Percentiles rank a stretch among this genome's conserved stretches.
Conservation (phyloP, 2,329 filamentous ascomycete genomes). For the Aspergillus awamori region DNA sequence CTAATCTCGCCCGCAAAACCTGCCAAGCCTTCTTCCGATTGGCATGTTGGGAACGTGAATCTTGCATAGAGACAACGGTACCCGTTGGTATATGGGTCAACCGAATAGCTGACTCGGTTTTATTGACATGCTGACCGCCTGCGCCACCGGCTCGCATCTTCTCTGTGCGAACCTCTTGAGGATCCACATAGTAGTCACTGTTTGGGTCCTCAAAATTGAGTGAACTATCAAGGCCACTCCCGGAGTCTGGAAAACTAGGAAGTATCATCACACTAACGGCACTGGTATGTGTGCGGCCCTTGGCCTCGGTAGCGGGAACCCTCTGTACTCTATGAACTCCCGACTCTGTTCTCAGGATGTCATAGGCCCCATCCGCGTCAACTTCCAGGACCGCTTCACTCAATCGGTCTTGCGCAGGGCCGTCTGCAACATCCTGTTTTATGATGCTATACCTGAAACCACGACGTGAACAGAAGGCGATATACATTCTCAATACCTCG, state of each 20-base stretch:
- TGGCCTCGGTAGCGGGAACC: constrained; percentile 86
- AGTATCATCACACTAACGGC: constrained; percentile 91
- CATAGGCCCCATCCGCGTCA: constrained; percentile 75
- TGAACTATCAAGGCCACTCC: constrained; percentile 54
- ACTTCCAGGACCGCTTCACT: constrained; percentile 89
- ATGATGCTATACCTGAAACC: constrained; percentile 69
- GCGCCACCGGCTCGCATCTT: constrained; percentile 91
- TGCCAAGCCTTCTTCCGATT: constrained; percentile 89
- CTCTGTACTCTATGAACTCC: constrained; percentile 95
- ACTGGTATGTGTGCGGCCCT: constrained; percentile 89
- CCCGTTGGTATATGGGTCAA: constrained; percentile 88
- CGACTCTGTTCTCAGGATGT: constrained; percentile 78
- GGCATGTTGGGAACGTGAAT: constrained; percentile 83
- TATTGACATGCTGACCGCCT: constrained; percentile 97
- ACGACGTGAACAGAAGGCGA: constrained; percentile 70
- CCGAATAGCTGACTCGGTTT: constrained; percentile 92
- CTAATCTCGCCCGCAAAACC: constrained; percentile 77
- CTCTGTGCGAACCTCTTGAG: constrained; percentile 78
- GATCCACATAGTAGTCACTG: constrained; percentile 88
- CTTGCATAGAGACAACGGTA: constrained; percentile 87
- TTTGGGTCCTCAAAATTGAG: constrained; percentile 77
- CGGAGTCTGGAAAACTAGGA: constrained; percentile 70
- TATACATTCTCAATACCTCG: constrained; percentile 88
- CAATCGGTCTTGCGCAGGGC: constrained; percentile 67
- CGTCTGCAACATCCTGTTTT: constrained; percentile 78